Conservation (phyloP, 768 basidiomycete genomes). For the Rossbeevera mucosa region DNA sequence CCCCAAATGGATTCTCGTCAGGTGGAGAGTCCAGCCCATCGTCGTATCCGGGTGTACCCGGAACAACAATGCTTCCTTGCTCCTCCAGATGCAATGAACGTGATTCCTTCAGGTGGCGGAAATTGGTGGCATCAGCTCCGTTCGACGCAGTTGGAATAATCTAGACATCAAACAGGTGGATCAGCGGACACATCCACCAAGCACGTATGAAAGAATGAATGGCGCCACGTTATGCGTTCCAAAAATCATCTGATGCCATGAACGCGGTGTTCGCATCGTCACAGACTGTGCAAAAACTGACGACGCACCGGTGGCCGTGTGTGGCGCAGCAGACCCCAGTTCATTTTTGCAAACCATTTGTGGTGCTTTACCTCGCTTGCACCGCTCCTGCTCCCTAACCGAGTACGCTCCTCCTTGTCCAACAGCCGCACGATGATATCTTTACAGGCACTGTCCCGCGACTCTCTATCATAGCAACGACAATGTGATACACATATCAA, state of each 20-base stretch:
- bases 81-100: constrained; percentile 86
- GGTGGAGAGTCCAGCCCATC: constrained; percentile 42
- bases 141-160: constrained; percentile 74
- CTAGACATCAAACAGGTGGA: constrained; percentile 38
- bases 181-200: constrained; percentile 23
- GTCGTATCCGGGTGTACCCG: constrained; percentile 40
- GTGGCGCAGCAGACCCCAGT: constrained; percentile 94
- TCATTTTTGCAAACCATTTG: constrained; percentile 95
- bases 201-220: constrained; percentile 9
- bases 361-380: constrained; percentile 99
- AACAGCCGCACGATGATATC: constrained; percentile 82
- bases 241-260: not conserved
- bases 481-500: constrained; percentile 8
- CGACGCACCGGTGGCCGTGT: constrained; percentile 82
- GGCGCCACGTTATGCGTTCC: constrained; percentile 9
- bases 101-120: constrained; percentile 87
- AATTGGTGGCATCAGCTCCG: constrained; percentile 81
- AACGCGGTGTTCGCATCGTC: not conserved
- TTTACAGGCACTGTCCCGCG: constrained; percentile 66
- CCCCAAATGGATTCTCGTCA: constrained; percentile 72
- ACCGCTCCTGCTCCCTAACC: constrained; percentile 88
- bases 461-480: constrained; percentile 6
- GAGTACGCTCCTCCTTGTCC: constrained; percentile 85
- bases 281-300: not conserved
- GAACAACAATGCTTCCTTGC: constrained; percentile 36